Base-by-base conservation (phyloP, 2,329 filamentous ascomycete species). In the Paecilomyces niveus region DNA sequence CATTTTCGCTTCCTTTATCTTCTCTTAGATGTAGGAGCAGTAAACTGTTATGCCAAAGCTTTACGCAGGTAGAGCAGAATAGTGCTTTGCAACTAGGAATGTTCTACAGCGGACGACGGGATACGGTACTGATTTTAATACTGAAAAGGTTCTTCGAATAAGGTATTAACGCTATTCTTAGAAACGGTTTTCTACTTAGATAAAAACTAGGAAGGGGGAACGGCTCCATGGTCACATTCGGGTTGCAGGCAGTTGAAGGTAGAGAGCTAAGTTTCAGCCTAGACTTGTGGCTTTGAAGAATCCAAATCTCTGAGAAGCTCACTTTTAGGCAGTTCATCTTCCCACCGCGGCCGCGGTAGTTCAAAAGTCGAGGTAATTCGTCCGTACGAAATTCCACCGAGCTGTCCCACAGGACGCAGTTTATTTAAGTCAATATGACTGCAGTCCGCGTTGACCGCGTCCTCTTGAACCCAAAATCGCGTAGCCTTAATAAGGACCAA, bases 321-420 rank as follows among this genome's bases (percentile, higher is more conserved):
- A 55, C 62, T 67, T 58, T 64, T 66, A 2, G 45, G 29, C 13
- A 62, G 54, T 24, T 67, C 66, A 21, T 60, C 55, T 35, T 57
- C 54, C 66, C 65, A 68, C 35, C 53, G 63, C 13, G 50, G 59
- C 89, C 79, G 5, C 3, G 82, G 83, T 21, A 94, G 72, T 77
- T 96, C 91, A 49, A 89, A 77, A 0, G 77, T 87, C 62, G 90
- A 85, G 0, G 80, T 83, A 1, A 83, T 75, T 50, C 90, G 81
- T 0, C 81, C 87, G 72, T 95, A 97, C 0, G 88, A 89, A 64
- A 96, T 93, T 1, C 92, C 92, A 9, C 92, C 92, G n/a, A 96
- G 68, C 57, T 92, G 83, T 56, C 83, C 84, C 15, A 96, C 80
- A 0, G 92, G 90, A 59, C 83, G 83, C 59, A 96, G 74, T n/a